Conservation (phyloP, 768 basidiomycete genomes). For the Boletus eberwhitei region DNA sequence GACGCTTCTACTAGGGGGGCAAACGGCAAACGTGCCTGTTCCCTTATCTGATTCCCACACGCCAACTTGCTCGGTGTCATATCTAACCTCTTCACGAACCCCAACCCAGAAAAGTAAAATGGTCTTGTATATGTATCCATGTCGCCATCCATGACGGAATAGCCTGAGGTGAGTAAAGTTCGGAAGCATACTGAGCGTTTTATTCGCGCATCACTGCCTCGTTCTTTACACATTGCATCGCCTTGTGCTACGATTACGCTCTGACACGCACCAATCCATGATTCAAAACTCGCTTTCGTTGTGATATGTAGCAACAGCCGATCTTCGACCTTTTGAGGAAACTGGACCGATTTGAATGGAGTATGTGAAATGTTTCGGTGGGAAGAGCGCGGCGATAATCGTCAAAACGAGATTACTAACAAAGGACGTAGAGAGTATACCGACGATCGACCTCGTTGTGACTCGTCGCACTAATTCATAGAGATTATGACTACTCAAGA, state of each 20-base stretch:
- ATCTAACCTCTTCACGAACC: not conserved
- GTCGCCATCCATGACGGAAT: not conserved
- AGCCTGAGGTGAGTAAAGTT: not conserved
- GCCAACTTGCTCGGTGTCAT: not conserved
- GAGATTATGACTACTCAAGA: constrained; percentile 39
- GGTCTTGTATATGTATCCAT: not conserved
- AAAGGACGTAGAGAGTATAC: not conserved
- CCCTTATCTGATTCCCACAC: not conserved
- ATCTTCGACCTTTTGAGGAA: not conserved
- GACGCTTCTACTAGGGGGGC: not conserved
- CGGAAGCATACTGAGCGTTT: not conserved
- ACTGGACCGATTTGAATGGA: not conserved
- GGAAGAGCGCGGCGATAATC: not conserved
- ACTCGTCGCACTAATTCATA: not conserved
- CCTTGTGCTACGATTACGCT: not conserved
- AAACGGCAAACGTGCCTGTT: not conserved
- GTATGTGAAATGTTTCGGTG: not conserved
- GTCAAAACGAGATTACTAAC: not conserved
- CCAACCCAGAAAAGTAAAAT: not conserved
- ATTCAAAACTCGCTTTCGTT: not conserved
- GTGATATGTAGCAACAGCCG: not conserved
- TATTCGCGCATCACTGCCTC: not conserved
- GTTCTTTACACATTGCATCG: not conserved
- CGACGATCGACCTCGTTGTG: not conserved
- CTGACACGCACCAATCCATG: not conserved